These are phyloP conservation scores for Drechslera avenae DNA, from an alignment of 2,329 filamentous ascomycete species.

Conservation along the genomic window DNA sequence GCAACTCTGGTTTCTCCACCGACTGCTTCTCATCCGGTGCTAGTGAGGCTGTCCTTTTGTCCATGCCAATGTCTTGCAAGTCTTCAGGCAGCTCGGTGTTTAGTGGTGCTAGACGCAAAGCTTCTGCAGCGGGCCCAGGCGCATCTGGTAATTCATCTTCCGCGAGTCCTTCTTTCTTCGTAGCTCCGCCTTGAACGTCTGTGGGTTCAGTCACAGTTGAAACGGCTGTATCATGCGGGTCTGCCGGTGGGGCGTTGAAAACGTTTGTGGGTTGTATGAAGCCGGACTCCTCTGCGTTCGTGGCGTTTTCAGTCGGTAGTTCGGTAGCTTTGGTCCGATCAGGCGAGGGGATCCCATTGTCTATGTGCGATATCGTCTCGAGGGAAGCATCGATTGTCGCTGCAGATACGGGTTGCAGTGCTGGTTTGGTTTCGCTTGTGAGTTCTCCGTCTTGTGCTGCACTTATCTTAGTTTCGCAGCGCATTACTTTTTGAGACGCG, in stretches of 20 bases:
- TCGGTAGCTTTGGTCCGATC: conserved; percentile 19
- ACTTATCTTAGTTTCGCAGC: conserved; percentile 3
- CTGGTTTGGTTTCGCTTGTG: conserved; percentile 8
- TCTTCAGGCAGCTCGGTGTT: conserved; percentile 5
- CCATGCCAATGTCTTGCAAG: conserved; percentile 4
- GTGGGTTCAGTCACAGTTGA: conserved; percentile 24
- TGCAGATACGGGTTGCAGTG: conserved; percentile 13
- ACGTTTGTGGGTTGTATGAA: conserved; percentile 20
- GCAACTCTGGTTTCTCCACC: conserved; percentile 39
- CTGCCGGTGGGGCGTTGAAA: conserved; percentile 23
- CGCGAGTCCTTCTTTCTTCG: conserved; percentile 6
- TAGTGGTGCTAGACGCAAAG: conserved; percentile 19
- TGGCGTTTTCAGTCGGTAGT: conserved; percentile 22
- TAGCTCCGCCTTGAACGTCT: conserved; percentile 17
- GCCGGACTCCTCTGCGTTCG: conserved; percentile 22
- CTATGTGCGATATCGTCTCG: conserved; percentile 31
- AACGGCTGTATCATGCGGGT: conserved; percentile 24
- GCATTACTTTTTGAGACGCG: too few relatives aligned
- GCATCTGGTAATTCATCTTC: conserved; percentile 24
- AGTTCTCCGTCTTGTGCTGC: conserved; percentile 16
- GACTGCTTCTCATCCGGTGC: conserved; percentile 36
- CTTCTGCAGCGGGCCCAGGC: conserved; percentile 31
- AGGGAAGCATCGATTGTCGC: conserved; percentile 23
- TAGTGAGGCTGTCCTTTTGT: conserved; percentile 27
- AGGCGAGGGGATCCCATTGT: conserved; percentile 24